These are phyloP conservation scores for Coprinopsis sp. DNA, from an alignment of 768 basidiomycete species.

Conservation along the genomic window DNA sequence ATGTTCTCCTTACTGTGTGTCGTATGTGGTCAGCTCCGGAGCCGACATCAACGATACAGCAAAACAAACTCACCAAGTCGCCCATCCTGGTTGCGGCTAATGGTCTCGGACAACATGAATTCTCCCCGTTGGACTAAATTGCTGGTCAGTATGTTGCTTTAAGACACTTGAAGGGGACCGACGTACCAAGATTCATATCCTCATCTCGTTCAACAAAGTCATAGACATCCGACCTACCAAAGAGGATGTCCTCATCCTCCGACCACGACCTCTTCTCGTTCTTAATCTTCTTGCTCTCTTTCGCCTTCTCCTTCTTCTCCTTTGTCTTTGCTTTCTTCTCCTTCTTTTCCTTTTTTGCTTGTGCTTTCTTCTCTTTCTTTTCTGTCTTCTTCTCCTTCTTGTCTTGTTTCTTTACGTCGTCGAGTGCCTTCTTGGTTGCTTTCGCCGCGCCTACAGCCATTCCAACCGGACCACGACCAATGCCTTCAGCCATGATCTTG, in stretches of 20 bases:
- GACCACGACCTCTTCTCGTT: neutral
- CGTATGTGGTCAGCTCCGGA: neutral
- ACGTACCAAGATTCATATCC: neutral
- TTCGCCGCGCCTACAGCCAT: neutral
- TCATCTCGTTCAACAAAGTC: constrained; percentile 1
- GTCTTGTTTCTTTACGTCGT: neutral
- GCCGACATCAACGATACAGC: neutral
- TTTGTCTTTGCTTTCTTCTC: neutral
- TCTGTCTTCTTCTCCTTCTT: neutral
- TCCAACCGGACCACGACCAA: neutral
- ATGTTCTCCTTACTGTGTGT: neutral
- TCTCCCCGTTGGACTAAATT: neutral
- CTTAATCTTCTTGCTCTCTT: too few relatives aligned
- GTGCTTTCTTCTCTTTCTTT: neutral
- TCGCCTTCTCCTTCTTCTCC: too few relatives aligned
- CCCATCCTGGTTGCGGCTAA: neutral
- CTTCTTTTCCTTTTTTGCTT: neutral
- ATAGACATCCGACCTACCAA: neutral
- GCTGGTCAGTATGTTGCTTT: neutral
- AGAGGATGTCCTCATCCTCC: neutral
- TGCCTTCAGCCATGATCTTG: neutral
- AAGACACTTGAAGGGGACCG: neutral
- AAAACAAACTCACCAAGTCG: neutral
- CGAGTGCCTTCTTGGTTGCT: neutral
- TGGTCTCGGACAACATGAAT: neutral